Base-by-base conservation (phyloP, 225 moss, liverwort and hornwort genomes). In the Thuidium tamariscinum region DNA sequence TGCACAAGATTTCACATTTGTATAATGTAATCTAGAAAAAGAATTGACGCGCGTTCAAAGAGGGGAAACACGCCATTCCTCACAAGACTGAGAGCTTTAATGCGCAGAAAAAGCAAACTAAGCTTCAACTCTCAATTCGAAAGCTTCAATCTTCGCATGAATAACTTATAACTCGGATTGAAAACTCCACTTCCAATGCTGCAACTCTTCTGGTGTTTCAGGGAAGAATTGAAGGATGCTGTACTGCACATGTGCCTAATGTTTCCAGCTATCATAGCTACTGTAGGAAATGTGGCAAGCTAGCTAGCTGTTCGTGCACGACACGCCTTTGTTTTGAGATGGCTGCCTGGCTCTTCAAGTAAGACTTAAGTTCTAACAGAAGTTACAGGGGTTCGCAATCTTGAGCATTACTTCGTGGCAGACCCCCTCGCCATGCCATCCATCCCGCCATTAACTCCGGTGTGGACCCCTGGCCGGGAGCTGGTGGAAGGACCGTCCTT, bases 341-440 rank as follows among this genome's bases (percentile, higher is more conserved):
- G 70, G 78, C 70, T 68, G 69, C 82, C 82, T 55, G 56, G 30
- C 69, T 82, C 56, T 32, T 56, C 82, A 56, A 55, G 82, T 55
- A 26, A 60, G 57, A 20, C 8, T n/a, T n/a, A n/a, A n/a, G 20
- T 21, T 55, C 4, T 55, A 51, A 70, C 82, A 69, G 70, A 32
- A 56, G 77, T 55, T 54, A 55, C 77, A 55, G 55, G 26, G 37
- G 15, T 7, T 68, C 55, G 69, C 87, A 84, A 81, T 75, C 84
- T 84, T 80, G 81, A n/a, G 65, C 39, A 88, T 88, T 83, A 79
- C 64, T 74, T 67, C 74, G 54, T 79, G 88, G 68, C 88, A 84
- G 86, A 74, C 81, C 61, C 44, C 69, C 82, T 91, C 81, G 84
- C 86, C 81, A 80, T 87, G 81, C 86, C 77, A 81, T 82, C 87